phyloP scores from a whole-genome alignment of 176 grass and related monocot species.

The Cocos nucifera region DNA sequence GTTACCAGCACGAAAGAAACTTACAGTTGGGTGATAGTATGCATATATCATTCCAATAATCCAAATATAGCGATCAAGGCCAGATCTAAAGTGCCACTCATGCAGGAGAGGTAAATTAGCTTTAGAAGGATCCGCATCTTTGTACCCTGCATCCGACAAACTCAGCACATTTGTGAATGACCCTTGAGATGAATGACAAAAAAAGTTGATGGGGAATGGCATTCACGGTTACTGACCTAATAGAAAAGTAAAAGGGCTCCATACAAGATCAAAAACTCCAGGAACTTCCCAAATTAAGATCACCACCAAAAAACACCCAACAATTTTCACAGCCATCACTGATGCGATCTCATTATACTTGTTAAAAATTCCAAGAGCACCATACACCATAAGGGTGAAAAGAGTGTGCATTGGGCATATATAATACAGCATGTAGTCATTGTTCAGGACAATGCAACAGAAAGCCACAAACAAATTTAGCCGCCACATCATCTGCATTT shows the following conservation, averaged over 20 bases:
- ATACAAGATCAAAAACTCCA: constrained; percentile 64
- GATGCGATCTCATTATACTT: constrained; percentile 69
- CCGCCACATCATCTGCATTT: constrained; percentile 89
- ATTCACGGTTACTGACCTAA: constrained; percentile 30
- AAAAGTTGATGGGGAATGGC: not conserved
- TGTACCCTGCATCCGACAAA: constrained; percentile 43
- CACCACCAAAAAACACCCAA: constrained; percentile 44
- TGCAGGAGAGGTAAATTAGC: constrained; percentile 49
- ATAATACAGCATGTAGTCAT: constrained; percentile 78
- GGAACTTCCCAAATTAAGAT: constrained; percentile 85
- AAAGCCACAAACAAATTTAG: constrained; percentile 70
- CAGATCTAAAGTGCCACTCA: constrained; percentile 86
- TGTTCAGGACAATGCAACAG: constrained; percentile 76
- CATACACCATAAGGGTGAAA: constrained; percentile 81
- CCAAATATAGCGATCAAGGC: constrained; percentile 89
- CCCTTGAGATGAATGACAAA: constrained; percentile 3
- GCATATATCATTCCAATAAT: constrained; percentile 88
- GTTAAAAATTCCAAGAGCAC: constrained; percentile 61
- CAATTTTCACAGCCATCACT: constrained; percentile 51
- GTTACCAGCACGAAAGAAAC: not conserved
- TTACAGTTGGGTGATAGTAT: constrained; percentile 85
- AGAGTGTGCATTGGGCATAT: constrained; percentile 84
- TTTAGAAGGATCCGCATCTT: constrained; percentile 52
- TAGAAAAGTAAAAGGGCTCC: constrained; percentile 59
- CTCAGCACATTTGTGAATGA: not conserved